Evolutionary conservation across 2,329 filamentous ascomycete genomes (phyloP), one percentile per base, ranked within the genome.

Genomic region (Fusarium albidum): DNA sequence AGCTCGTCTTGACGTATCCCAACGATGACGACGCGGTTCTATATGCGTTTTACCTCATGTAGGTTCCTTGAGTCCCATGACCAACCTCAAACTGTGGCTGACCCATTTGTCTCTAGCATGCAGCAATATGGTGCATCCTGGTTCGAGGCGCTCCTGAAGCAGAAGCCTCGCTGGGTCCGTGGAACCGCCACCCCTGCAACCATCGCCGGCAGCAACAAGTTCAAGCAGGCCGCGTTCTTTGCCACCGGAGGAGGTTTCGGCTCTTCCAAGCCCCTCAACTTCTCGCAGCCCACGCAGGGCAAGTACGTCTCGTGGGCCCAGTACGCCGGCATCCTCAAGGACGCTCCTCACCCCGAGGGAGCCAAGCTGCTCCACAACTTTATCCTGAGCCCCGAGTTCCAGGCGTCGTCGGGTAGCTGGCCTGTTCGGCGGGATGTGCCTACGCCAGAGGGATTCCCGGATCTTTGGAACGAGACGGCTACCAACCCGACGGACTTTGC

Each of bases 11-110:
- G 14, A 82, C 79, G 1, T 83, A 83, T 51, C 82, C 81, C 9
- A 81, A 83, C 59, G 82, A 83, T 48, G 81, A 84, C 44, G 81
- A 84, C 49, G 81, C 81, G 1, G 75, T 83, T 4, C 68, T 81
- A 3, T 82, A 73, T 41, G 74, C 76, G 11, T 81, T 82, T 49
- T 70, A 80, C 28, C 66, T 79, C 4, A 76, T 82, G 73, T 76
- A 64, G 70, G 73, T 64, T 9, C 10, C 9, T 12, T 21, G 21
- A 4, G 8, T 49, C 21, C 31, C 29, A 3, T 13, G 17, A 14
- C 37, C 17, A 40, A 13, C 13, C 34, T 35, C n/a, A 12, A 29
- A 15, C n/a, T 17, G 10, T 21, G 5, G 7, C 21, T 21, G 7
- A 35, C 33, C 18, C 11, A n/a, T 11, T 17, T 15, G 12, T 2